A percentile compares a stretch with the other conserved stretches of the same genome.
These are phyloP conservation scores for Ensete glaucum DNA, from an alignment of 176 grass and related monocot species.

Conservation along the genomic window DNA sequence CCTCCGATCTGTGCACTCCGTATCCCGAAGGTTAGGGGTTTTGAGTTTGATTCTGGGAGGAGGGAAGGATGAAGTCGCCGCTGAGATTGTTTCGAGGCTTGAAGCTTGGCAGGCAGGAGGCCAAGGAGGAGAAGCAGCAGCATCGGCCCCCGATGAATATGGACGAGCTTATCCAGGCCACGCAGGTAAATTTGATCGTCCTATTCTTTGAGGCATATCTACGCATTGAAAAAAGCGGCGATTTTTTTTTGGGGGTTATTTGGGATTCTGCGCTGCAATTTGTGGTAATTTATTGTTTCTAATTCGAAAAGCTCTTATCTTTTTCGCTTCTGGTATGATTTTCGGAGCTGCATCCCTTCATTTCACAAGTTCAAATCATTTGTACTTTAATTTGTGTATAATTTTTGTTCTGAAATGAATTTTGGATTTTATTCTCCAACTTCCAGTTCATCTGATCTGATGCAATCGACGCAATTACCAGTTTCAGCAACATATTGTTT, in stretches of 20 bases:
- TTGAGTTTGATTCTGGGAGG: background rate
- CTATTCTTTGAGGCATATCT: no score
- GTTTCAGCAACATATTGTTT: background rate
- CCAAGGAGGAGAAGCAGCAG: constrained; percentile 31
- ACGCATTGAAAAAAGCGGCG: no score
- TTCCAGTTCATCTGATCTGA: background rate
- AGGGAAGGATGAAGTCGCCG: constrained; percentile 70
- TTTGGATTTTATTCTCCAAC: background rate
- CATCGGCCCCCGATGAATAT: constrained; percentile 24
- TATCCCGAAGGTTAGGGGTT: background rate
- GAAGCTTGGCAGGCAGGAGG: constrained; percentile 64
- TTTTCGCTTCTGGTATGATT: no score
- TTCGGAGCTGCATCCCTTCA: no score
- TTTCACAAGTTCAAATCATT: background rate
- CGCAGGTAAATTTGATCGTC: constrained; percentile 31
- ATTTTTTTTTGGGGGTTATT: background rate
- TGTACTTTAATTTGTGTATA: background rate
- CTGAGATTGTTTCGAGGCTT: constrained; percentile 89
- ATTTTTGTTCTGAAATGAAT: background rate
- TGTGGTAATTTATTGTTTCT: background rate
- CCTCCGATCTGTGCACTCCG: background rate
- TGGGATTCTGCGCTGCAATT: background rate
- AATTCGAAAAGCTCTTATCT: no score
- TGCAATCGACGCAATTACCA: background rate
- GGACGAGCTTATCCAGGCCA: constrained; percentile 65